These are phyloP conservation scores for Lodderomyces beijingensis DNA, from an alignment of 1,139 yeast genomes.

Conservation along the genomic window DNA sequence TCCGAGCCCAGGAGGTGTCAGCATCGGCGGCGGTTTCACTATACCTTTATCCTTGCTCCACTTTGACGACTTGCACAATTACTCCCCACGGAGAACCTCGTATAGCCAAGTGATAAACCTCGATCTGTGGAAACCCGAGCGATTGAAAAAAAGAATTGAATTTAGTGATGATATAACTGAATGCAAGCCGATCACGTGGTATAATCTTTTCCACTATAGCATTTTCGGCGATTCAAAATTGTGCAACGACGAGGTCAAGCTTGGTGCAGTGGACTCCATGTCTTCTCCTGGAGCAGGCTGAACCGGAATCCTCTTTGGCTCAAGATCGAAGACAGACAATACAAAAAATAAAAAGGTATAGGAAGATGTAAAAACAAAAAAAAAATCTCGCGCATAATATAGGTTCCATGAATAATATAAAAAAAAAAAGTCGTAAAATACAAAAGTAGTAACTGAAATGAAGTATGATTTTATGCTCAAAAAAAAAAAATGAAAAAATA, in stretches of 20 bases:
- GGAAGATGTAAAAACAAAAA: too few species aligned
- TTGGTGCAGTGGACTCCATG: constrained; percentile 1
- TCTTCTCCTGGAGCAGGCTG: too few species aligned
- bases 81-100: constrained; percentile 21
- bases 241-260: constrained; percentile 27
- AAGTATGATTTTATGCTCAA: neutral
- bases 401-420: neutral
- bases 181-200: constrained; percentile 50
- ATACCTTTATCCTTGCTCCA: constrained; percentile 22
- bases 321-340: too few species aligned
- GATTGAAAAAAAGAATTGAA: constrained; percentile 1
- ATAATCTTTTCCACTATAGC: constrained; percentile 43
- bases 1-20: neutral
- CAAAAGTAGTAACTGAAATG: too few species aligned
- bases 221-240: constrained; percentile 45
- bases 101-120: constrained; percentile 23
- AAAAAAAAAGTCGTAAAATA: constrained; percentile 1
- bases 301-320: too few species aligned
- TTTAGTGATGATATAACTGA: constrained; percentile 15
- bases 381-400: neutral
- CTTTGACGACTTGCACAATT: constrained; percentile 11
- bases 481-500: neutral
- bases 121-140: constrained; percentile 6
- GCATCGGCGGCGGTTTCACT: constrained; percentile 11
- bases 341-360: too few species aligned